phyloP scores from a whole-genome alignment of 352 stramenopile species.

The Discostella stelligera region DNA sequence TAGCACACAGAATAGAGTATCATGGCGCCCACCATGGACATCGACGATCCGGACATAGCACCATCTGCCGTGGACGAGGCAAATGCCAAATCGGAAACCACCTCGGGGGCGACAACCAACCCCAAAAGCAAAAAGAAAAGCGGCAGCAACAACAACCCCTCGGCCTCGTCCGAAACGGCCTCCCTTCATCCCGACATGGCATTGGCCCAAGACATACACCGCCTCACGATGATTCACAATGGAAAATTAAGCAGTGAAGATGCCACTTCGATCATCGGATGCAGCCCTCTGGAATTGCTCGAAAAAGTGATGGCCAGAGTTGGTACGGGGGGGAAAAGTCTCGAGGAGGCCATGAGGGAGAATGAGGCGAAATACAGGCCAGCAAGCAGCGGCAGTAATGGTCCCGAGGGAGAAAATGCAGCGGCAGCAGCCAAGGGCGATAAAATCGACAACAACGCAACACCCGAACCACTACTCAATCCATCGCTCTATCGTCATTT shows the following conservation, averaged over 20 bases:
- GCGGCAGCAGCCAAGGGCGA: background rate
- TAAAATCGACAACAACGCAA: conserved; percentile 1
- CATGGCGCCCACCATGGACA: conserved; percentile 44
- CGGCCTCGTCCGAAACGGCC: conserved; percentile 60
- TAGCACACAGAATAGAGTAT: background rate
- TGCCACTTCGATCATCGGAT: conserved; percentile 27
- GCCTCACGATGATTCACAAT: conserved; percentile 42
- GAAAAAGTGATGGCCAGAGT: conserved; percentile 53
- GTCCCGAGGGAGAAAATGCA: background rate
- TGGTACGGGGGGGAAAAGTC: conserved; percentile 40
- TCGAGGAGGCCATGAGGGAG: conserved; percentile 42
- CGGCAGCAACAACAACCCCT: conserved; percentile 22
- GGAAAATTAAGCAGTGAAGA: conserved; percentile 23
- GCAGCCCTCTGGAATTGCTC: conserved; percentile 35
- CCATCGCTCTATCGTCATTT: conserved; percentile 63
- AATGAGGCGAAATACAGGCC: conserved; percentile 42
- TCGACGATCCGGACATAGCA: conserved; percentile 12
- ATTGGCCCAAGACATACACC: conserved; percentile 72
- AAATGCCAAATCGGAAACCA: background rate
- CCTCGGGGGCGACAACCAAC: background rate
- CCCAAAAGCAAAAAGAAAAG: conserved; percentile 8
- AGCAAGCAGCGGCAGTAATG: background rate
- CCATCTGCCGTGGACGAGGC: conserved; percentile 2
- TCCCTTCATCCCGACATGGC: conserved; percentile 69
- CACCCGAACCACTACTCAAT: conserved; percentile 50